These are phyloP conservation scores for Kodamaea hsintzibuensis DNA, from an alignment of 805 yeast genomes.

Conservation along the genomic window DNA sequence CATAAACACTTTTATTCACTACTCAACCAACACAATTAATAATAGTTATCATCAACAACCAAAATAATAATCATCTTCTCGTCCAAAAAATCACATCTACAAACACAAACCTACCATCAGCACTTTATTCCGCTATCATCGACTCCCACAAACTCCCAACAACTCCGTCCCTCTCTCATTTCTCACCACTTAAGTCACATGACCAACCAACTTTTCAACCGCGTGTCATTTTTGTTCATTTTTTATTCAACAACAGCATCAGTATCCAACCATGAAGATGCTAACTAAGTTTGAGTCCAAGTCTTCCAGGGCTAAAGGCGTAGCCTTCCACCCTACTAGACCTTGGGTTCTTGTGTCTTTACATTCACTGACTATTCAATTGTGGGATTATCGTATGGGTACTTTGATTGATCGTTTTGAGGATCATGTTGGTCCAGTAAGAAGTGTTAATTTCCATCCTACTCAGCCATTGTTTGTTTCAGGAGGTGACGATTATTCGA, in stretches of 20 bases:
- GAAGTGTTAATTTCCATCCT: constrained; percentile 95
- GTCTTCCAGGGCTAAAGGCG: constrained; percentile 96
- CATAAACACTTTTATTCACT: too few species aligned
- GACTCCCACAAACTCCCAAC: too few species aligned
- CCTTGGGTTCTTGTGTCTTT: constrained; percentile 97
- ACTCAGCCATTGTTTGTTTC: constrained; percentile 96
- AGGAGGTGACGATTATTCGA: constrained; percentile 95
- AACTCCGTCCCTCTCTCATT: too few species aligned
- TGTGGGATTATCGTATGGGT: constrained; percentile 99
- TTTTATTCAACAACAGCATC: constrained; percentile 3
- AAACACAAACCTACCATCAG: too few species aligned
- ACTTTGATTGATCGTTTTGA: constrained; percentile 93
- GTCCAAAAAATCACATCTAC: too few species aligned
- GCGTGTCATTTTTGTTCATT: constrained; percentile 9
- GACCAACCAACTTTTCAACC: constrained; percentile 4
- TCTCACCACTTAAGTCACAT: neutral
- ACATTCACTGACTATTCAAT: constrained; percentile 96
- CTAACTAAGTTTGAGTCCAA: constrained; percentile 84
- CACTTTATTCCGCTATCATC: too few species aligned
- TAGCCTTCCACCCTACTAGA: constrained; percentile 93
- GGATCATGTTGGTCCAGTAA: constrained; percentile 98
- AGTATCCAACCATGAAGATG: constrained; percentile 24
- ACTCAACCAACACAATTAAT: too few species aligned
- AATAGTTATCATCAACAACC: too few species aligned
- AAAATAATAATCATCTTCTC: too few species aligned